phyloP scores from a whole-genome alignment of 1,284 basidiomycete species.

The Trichosporon sp. region DNA sequence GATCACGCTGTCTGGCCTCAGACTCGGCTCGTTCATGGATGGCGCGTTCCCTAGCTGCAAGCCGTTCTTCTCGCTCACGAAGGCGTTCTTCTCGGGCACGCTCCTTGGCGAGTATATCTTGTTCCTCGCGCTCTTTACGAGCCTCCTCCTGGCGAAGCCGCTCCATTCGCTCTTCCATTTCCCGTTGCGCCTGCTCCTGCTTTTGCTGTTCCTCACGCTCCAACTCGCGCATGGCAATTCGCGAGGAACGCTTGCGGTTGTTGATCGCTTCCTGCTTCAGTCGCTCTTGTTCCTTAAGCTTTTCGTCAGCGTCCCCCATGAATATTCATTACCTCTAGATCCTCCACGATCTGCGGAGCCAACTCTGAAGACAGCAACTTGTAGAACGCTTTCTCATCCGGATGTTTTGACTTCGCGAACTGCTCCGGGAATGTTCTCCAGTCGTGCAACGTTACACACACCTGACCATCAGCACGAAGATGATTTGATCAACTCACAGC shows the following conservation, averaged over 20 bases:
- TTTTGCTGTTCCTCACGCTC: conserved; percentile 58
- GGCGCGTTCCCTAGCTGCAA: conserved; percentile 58
- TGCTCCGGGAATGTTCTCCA: conserved; percentile 59
- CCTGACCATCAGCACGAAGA: conserved; percentile 38
- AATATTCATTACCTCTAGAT: conserved; percentile 46
- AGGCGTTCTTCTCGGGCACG: conserved; percentile 57
- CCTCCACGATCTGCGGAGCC: conserved; percentile 57
- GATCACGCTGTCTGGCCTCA: conserved; percentile 46
- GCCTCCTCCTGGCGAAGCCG: conserved; percentile 52
- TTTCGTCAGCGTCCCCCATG: not conserved
- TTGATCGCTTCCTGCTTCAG: conserved; percentile 57
- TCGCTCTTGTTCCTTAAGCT: conserved; percentile 54
- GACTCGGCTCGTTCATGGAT: conserved; percentile 45
- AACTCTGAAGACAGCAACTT: conserved; percentile 56
- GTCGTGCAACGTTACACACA: conserved; percentile 59
- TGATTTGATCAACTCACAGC: conserved; percentile 44
- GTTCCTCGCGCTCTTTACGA: conserved; percentile 45
- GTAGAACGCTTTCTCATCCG: conserved; percentile 60
- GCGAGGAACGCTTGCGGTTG: conserved; percentile 60
- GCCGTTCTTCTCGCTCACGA: conserved; percentile 55
- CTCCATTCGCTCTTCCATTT: conserved; percentile 59
- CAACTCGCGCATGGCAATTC: conserved; percentile 60
- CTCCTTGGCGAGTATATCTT: conserved; percentile 48
- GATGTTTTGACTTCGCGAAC: conserved; percentile 59
- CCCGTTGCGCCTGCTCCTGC: conserved; percentile 53